phyloP scores from a whole-genome alignment of 139 green algal genomes.

The Coccomyxa sp. region DNA sequence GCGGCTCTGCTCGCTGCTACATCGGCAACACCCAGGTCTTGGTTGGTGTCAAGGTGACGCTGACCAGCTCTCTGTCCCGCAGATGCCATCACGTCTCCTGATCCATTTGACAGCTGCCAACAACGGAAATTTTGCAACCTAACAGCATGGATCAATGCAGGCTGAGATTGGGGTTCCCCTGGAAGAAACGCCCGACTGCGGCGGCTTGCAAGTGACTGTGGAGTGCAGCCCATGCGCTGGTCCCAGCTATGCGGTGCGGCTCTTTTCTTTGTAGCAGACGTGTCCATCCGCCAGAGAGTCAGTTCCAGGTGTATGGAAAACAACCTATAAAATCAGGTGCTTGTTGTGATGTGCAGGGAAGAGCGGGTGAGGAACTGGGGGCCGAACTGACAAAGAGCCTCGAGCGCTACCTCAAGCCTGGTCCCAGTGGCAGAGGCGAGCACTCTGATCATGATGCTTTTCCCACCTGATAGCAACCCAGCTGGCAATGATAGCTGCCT shows the following conservation, averaged over 20 bases:
- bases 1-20: conserved; percentile 63
- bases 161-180: conserved; percentile 48
- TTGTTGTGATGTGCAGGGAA: conserved; percentile 38
- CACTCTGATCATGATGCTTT: not conserved
- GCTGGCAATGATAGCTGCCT: not conserved
- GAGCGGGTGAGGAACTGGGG: conserved; percentile 59
- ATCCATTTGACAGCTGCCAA: not conserved
- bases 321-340: not conserved
- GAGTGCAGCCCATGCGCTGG: conserved; percentile 75
- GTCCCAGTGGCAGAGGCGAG: conserved; percentile 15
- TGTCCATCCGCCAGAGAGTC: not conserved
- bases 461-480: not conserved
- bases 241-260: conserved; percentile 60
- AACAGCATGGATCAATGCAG: conserved; percentile 20
- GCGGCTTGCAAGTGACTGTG: conserved; percentile 56
- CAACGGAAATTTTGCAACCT: not conserved
- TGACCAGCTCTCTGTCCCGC: not conserved
- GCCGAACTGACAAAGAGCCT: conserved; percentile 49
- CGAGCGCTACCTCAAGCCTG: conserved; percentile 40
- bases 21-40: conserved; percentile 78
- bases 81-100: not conserved
- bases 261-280: not conserved
- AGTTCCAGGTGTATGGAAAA: not conserved
- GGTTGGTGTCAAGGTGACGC: conserved; percentile 71
- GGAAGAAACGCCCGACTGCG: conserved; percentile 39